Conservation (phyloP, 2,329 filamentous ascomycete species). For the Trichoderma oligosporum region DNA sequence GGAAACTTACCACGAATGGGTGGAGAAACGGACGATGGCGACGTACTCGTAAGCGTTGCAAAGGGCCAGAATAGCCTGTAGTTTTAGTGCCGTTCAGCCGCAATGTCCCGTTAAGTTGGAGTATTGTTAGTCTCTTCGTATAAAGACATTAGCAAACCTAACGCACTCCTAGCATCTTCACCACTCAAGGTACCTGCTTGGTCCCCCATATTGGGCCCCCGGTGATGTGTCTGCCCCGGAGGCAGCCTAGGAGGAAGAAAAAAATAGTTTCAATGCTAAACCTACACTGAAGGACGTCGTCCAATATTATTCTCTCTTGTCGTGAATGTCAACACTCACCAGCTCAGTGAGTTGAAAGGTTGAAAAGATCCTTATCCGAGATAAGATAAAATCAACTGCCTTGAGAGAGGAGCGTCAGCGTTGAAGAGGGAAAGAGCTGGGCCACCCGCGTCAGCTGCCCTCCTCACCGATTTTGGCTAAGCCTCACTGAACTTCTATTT, state of each 20-base stretch:
- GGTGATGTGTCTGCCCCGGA: slow-evolving; percentile 8
- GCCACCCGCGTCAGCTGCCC: not conserved
- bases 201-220: not conserved
- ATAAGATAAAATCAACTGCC: too few relatives aligned
- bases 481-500: too few relatives aligned
- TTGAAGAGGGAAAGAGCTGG: not conserved
- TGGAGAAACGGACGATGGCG: not conserved
- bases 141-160: too few relatives aligned
- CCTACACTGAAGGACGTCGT: too few relatives aligned
- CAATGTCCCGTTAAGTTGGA: too few relatives aligned
- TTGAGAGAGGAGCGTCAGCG: too few relatives aligned
- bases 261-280: too few relatives aligned
- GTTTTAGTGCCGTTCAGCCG: slow-evolving; percentile 9
- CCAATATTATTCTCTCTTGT: too few relatives aligned
- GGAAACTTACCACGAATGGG: slow-evolving; percentile 13
- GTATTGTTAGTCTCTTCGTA: too few relatives aligned
- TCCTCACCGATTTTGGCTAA: too few relatives aligned
- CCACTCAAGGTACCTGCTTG: slow-evolving; percentile 2
- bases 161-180: slow-evolving; percentile 8
- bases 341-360: not conserved
- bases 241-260: not conserved
- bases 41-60: too few relatives aligned
- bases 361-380: not conserved
- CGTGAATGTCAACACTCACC: too few relatives aligned
- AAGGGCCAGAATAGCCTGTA: not conserved